Base-by-base conservation (phyloP, 768 basidiomycete species). In the Lactarius sanguifluus region DNA sequence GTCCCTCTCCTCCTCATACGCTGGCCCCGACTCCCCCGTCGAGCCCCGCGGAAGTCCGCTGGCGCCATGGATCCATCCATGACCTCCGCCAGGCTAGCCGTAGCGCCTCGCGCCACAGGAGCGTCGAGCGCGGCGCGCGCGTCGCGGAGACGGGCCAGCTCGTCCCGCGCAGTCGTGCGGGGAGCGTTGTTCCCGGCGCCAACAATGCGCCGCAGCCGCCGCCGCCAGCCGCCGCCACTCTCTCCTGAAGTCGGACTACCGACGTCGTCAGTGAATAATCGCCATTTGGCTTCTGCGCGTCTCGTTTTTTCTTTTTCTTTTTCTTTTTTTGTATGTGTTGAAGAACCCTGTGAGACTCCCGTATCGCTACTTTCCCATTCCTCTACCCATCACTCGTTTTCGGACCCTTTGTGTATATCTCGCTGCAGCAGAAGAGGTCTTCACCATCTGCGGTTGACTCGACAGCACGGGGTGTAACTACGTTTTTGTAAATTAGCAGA, bases 141-240 rank as follows among this genome's bases (percentile, higher is more conserved):
- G 81, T 91, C 32, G 90, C 88, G 1, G 90, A 91, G 79, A 87
- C 84, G 50, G 87, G 88, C 16, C 81, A 79, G 59, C 73, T 91
- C 54, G 79, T 82, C 30, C 81, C 74, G 20, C 72, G 74, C 32
- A 70, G 72, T 57, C 66, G 72, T 6, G 60, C 70, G 61, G 61
- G 58, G 41, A 69, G 68, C 23, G 40, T 69, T 34, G 65, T 69
- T 15, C 63, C 69, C 5, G 62, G 62, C 9, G 25, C 41, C 1
- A 40, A 25, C 10, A 50, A 52, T 5, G 50, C 13, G 5, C 12
- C 10, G 1, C 38, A 18, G 15, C 55, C 9, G 20, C 40, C 4
- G 12, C 38, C 18, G 9, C 55, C 9, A 32, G 15, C 36, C 15
- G 36, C 55, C 12, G 45, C n/a, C n/a, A n/a, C 59, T n/a, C 2